phyloP scores from a whole-genome alignment of 805 yeast genomes.

The Candida sithepensis region DNA sequence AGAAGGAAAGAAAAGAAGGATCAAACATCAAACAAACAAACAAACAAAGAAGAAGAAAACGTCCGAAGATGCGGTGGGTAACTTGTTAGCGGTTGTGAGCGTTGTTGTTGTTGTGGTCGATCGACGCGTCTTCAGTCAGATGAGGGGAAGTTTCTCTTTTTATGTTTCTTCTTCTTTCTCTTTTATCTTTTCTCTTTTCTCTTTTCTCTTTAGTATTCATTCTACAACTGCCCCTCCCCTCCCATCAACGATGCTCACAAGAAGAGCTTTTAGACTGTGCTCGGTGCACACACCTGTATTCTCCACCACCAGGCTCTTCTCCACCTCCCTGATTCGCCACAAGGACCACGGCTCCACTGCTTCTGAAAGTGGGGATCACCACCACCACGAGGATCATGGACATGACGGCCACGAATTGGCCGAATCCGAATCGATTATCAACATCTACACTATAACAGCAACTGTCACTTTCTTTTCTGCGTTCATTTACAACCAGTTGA shows the following conservation, averaged over 20 bases:
- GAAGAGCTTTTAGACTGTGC: background rate
- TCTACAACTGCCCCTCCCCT: background rate
- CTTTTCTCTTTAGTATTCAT: background rate
- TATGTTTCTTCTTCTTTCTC: background rate
- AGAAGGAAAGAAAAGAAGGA: too few relatives aligned
- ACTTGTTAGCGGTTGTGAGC: too few relatives aligned
- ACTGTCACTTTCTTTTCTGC: slow-evolving; percentile 23
- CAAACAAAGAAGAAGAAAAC: too few relatives aligned
- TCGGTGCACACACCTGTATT: too few relatives aligned
- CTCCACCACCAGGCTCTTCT: background rate
- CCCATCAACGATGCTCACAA: background rate
- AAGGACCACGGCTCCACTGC: background rate
- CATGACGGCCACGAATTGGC: slow-evolving; percentile 19
- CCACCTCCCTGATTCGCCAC: background rate
- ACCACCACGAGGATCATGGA: slow-evolving; percentile 8
- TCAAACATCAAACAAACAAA: too few relatives aligned
- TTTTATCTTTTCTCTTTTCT: background rate
- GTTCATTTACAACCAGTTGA: slow-evolving; percentile 43
- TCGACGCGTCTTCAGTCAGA: too few relatives aligned
- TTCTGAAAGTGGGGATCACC: slow-evolving; percentile 1
- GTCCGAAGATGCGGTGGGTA: too few relatives aligned
- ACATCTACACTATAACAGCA: slow-evolving; percentile 22
- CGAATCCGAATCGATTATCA: slow-evolving; percentile 29
- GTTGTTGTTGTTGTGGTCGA: too few relatives aligned
- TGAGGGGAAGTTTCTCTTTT: too few relatives aligned